A percentile compares a stretch with the other conserved stretches of the same genome.
These are phyloP conservation scores for Arxiozyma bovina DNA, from an alignment of 1,139 yeast species.

Conservation along the genomic window DNA sequence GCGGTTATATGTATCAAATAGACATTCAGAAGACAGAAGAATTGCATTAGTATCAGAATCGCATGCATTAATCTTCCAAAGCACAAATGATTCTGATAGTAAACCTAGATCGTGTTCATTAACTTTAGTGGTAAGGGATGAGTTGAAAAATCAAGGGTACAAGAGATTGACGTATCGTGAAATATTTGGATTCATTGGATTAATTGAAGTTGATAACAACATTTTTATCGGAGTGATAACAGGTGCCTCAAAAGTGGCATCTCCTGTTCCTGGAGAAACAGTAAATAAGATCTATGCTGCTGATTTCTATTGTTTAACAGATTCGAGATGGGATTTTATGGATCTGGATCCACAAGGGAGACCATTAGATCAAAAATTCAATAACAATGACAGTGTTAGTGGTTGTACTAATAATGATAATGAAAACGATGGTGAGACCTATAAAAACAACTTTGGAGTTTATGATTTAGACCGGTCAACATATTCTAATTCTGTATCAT, in stretches of 20 bases:
- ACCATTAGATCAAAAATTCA: constrained; percentile 34
- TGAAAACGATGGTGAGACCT: constrained; percentile 4
- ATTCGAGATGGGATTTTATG: constrained; percentile 61
- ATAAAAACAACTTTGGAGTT: background rate
- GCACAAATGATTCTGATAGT: constrained; percentile 14
- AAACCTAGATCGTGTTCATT: constrained; percentile 20
- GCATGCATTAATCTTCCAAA: constrained; percentile 24
- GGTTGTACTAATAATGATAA: background rate
- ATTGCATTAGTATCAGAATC: constrained; percentile 27
- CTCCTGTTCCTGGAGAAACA: constrained; percentile 70
- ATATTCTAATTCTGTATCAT: background rate
- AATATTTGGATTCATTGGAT: constrained; percentile 75
- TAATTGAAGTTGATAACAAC: constrained; percentile 59
- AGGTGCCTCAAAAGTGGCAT: constrained; percentile 68
- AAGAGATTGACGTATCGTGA: constrained; percentile 46
- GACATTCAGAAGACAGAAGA: constrained; percentile 19
- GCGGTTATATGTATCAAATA: constrained; percentile 1
- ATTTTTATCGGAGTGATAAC: constrained; percentile 75
- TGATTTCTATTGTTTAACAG: constrained; percentile 71
- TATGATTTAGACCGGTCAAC: background rate
- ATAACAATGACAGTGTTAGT: constrained; percentile 8
- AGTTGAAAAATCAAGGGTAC: constrained; percentile 29
- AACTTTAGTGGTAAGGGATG: constrained; percentile 24
- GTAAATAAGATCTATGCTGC: constrained; percentile 75
- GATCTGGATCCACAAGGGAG: constrained; percentile 58